phyloP scores from a whole-genome alignment of 1,284 basidiomycete genomes.

The Ganoderma resinaceum region DNA sequence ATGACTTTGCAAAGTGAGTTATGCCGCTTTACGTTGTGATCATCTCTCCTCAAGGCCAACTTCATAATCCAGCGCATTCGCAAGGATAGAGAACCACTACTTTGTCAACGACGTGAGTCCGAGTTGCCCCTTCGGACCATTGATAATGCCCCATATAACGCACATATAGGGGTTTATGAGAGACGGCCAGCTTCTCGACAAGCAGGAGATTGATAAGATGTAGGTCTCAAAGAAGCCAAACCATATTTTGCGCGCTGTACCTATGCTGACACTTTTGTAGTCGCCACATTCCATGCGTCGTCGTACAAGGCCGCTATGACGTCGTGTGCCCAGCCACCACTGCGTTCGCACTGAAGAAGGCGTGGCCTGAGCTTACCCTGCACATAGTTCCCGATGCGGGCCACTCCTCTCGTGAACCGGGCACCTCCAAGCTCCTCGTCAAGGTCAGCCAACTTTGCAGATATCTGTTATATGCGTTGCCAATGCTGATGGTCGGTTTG shows the following conservation, averaged over 20 bases:
- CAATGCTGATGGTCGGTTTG: constrained; percentile 10
- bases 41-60: neutral
- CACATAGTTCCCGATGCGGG: constrained; percentile 91
- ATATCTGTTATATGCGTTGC: neutral
- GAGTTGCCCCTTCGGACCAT: neutral
- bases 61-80: constrained; percentile 70
- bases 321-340: constrained; percentile 84
- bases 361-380: constrained; percentile 83
- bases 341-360: constrained; percentile 82
- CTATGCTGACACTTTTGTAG: constrained; percentile 44
- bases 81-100: constrained; percentile 93
- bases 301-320: constrained; percentile 90
- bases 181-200: constrained; percentile 87
- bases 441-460: constrained; percentile 53
- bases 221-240: constrained; percentile 41
- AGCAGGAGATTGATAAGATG: constrained; percentile 92
- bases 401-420: constrained; percentile 85
- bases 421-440: constrained; percentile 76
- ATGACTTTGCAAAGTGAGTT: constrained; percentile 78
- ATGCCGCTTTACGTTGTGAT: neutral
- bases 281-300: constrained; percentile 83
- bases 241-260: neutral
- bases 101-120: constrained; percentile 76
- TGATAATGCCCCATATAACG: neutral
- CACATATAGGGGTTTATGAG: constrained; percentile 80